These are phyloP conservation scores for Paraconiothyrium sp. DNA, from an alignment of 2,329 filamentous ascomycete species.

Conservation along the genomic window DNA sequence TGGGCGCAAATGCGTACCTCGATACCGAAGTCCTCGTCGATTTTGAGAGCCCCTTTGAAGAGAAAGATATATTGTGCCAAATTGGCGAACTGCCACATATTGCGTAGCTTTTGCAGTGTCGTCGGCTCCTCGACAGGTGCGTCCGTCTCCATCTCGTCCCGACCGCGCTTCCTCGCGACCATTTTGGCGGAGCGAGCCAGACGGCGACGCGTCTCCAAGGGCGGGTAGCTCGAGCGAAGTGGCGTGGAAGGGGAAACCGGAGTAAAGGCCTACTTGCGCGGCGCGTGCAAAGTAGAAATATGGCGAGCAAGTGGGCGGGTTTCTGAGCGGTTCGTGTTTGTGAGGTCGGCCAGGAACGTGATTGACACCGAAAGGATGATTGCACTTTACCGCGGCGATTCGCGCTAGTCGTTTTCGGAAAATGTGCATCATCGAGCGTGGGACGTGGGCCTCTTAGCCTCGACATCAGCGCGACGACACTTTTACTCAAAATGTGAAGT, in stretches of 20 bases:
- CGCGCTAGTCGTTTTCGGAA: not conserved
- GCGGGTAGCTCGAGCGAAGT: conserved; percentile 8
- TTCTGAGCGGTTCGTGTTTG: not conserved
- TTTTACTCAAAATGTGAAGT: not conserved
- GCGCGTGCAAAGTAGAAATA: conserved; percentile 7
- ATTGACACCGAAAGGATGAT: conserved; percentile 2
- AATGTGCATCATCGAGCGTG: conserved; percentile 6
- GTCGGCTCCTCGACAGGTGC: conserved; percentile 54
- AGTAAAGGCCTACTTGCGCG: not conserved
- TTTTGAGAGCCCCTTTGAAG: conserved; percentile 89
- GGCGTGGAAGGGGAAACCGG: not conserved
- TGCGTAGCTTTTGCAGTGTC: conserved; percentile 74
- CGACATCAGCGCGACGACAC: not conserved
- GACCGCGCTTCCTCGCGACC: conserved; percentile 50
- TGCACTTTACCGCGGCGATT: conserved; percentile 10
- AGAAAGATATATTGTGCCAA: conserved; percentile 92
- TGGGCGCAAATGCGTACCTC: conserved; percentile 70
- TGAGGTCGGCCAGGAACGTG: conserved; percentile 8
- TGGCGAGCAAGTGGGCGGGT: not conserved
- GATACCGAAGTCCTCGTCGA: conserved; percentile 87
- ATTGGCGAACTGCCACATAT: conserved; percentile 96
- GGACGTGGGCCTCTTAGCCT: conserved; percentile 1
- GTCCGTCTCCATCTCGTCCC: conserved; percentile 65
- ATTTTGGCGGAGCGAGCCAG: conserved; percentile 49
- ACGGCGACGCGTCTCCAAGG: conserved; percentile 20